These are phyloP conservation scores for Sisymbrium irio DNA, from an alignment of 345 rosid species.

Conservation along the genomic window DNA sequence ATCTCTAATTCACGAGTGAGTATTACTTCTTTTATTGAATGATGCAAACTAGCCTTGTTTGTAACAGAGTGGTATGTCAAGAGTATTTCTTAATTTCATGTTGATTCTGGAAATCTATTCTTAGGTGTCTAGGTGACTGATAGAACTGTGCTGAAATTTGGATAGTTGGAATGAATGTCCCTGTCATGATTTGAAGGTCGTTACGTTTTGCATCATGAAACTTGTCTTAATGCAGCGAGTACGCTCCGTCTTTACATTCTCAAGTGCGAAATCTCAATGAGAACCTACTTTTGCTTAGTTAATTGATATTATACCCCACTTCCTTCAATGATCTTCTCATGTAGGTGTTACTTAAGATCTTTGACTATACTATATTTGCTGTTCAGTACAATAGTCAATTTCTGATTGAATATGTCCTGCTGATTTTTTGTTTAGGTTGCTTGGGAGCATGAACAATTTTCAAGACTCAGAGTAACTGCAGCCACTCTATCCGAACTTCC, in stretches of 20 bases:
- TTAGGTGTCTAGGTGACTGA: not conserved
- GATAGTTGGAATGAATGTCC: not conserved
- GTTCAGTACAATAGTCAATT: not conserved
- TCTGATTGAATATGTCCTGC: not conserved
- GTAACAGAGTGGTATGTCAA: not conserved
- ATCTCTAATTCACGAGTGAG: slow-evolving; percentile 97
- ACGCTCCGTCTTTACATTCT: slow-evolving; percentile 5
- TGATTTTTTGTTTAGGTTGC: slow-evolving; percentile 74
- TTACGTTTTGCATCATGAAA: not conserved
- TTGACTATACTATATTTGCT: not conserved
- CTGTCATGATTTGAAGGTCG: not conserved
- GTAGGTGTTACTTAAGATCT: not conserved
- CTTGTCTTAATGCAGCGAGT: not conserved
- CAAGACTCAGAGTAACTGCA: slow-evolving; percentile 91
- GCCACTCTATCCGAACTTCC: slow-evolving; percentile 86
- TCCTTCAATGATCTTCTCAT: slow-evolving; percentile 3
- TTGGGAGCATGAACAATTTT: slow-evolving; percentile 99
- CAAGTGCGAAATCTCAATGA: not conserved
- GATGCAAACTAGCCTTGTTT: not conserved
- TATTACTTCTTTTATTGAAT: slow-evolving; percentile 5
- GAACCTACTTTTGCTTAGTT: not conserved
- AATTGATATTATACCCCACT: not conserved
- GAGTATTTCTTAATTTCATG: slow-evolving; percentile 1
- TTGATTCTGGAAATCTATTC: not conserved
- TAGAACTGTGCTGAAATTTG: not conserved